Evolutionary conservation across 1,139 yeast species (phyloP).

Genomic region (Debaryomycetaceae sp.): DNA sequence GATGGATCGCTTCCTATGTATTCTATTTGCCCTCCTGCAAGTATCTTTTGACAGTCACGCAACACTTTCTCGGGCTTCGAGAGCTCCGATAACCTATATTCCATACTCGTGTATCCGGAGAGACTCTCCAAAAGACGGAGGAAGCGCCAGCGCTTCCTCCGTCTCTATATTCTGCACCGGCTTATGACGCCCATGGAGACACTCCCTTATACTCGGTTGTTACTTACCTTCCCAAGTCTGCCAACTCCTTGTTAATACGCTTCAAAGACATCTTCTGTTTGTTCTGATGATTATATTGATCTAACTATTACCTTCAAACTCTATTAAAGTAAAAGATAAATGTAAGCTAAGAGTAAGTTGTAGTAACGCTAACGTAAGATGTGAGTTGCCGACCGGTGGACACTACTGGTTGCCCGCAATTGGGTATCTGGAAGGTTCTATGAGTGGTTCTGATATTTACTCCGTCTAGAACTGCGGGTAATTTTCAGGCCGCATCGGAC

Average conservation of each 20-base stretch:
- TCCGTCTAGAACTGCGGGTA: neutral
- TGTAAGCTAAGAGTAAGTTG: neutral
- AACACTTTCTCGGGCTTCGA: no score
- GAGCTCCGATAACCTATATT: no score
- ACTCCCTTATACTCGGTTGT: neutral
- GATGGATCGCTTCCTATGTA: neutral
- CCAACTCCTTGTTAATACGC: slow-evolving; percentile 93
- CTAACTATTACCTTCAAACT: neutral
- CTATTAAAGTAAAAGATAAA: neutral
- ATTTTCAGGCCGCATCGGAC: no score
- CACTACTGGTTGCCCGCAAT: neutral
- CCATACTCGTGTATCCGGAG: neutral
- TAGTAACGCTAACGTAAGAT: neutral
- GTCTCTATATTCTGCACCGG: neutral
- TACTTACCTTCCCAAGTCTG: slow-evolving; percentile 89
- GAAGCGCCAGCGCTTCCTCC: neutral
- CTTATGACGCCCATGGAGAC: neutral
- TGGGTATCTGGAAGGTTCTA: neutral
- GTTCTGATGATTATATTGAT: neutral
- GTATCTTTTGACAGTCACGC: no score
- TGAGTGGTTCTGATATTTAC: neutral
- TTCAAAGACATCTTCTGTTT: slow-evolving; percentile 66
- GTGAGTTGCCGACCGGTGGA: neutral
- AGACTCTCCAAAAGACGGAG: no score
- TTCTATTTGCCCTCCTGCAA: neutral